Evolutionary conservation across 805 yeast genomes (phyloP).

Genomic region (Pichia membranifaciens): DNA sequence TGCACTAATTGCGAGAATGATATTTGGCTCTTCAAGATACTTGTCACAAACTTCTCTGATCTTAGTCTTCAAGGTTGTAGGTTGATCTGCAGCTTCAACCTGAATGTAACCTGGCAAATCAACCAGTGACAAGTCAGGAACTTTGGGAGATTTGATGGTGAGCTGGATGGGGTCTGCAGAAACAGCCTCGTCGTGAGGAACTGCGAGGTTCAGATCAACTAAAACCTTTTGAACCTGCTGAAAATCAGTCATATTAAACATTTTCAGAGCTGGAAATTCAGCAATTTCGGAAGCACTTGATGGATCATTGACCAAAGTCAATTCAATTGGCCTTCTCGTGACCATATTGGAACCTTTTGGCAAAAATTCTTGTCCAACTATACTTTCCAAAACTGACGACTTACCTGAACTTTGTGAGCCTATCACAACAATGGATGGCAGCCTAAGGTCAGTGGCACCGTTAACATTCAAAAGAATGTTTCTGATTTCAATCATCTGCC

Average conservation of each 20-base stretch:
- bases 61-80: slow-evolving; percentile 69
- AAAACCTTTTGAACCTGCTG: slow-evolving; percentile 82
- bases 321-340: slow-evolving; percentile 93
- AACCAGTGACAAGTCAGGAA: slow-evolving; percentile 88
- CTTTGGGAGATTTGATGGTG: slow-evolving; percentile 81
- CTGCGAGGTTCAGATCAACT: slow-evolving; percentile 86
- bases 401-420: slow-evolving; percentile 98
- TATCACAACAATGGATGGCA: slow-evolving; percentile 93
- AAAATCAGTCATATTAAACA: slow-evolving; percentile 81
- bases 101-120: slow-evolving; percentile 98
- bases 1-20: slow-evolving; percentile 90
- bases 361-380: slow-evolving; percentile 95
- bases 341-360: slow-evolving; percentile 99
- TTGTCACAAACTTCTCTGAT: slow-evolving; percentile 77
- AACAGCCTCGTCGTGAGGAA: slow-evolving; percentile 77
- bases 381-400: slow-evolving; percentile 90
- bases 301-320: slow-evolving; percentile 88
- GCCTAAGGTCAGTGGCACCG: slow-evolving; percentile 62
- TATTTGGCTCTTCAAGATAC: slow-evolving; percentile 86
- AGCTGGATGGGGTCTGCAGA: slow-evolving; percentile 92
- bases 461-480: slow-evolving; percentile 71
- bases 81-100: slow-evolving; percentile 95
- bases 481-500: slow-evolving; percentile 96
- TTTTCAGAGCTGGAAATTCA: slow-evolving; percentile 85
- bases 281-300: slow-evolving; percentile 73